A percentile compares a stretch with the other conserved stretches of the same genome.
phyloP scores from a whole-genome alignment of 176 grass and related monocot species.

The Carex pumila region DNA sequence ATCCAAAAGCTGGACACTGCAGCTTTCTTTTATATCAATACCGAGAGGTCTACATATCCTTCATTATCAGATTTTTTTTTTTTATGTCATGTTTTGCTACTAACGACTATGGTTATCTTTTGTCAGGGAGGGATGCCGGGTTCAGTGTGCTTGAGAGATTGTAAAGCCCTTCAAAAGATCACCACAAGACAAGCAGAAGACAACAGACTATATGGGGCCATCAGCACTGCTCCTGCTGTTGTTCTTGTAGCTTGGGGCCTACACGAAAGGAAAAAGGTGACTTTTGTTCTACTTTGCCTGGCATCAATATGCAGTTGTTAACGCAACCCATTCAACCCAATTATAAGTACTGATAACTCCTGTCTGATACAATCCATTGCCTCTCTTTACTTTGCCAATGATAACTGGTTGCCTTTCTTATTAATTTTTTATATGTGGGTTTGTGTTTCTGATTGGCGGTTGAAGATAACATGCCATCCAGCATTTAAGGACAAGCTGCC shows the following conservation, averaged over 20 bases:
- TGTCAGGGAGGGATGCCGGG: conserved; percentile 90
- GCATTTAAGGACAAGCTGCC: conserved; percentile 82
- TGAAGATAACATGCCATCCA: conserved; percentile 86
- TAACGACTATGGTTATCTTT: neutral
- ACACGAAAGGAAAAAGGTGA: conserved; percentile 72
- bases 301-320: neutral
- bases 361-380: neutral
- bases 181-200: conserved; percentile 71
- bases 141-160: conserved; percentile 78
- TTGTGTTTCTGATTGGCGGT: conserved; percentile 5
- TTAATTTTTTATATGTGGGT: conserved; percentile 8
- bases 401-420: conserved; percentile 1
- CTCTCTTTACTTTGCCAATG: neutral
- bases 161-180: conserved; percentile 59
- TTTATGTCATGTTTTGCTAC: neutral
- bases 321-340: neutral
- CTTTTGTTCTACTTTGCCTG: neutral
- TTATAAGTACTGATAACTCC: neutral
- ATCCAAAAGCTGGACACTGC: neutral
- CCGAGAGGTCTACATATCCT: neutral
- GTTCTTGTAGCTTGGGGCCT: conserved; percentile 82
- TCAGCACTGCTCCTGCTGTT: conserved; percentile 77
- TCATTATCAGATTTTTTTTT: neutral
- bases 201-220: conserved; percentile 82
- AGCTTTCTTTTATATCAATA: neutral